Evolutionary conservation across 495 filamentous ascomycete species (phyloP).

Genomic region (Neurospora sp.): DNA sequence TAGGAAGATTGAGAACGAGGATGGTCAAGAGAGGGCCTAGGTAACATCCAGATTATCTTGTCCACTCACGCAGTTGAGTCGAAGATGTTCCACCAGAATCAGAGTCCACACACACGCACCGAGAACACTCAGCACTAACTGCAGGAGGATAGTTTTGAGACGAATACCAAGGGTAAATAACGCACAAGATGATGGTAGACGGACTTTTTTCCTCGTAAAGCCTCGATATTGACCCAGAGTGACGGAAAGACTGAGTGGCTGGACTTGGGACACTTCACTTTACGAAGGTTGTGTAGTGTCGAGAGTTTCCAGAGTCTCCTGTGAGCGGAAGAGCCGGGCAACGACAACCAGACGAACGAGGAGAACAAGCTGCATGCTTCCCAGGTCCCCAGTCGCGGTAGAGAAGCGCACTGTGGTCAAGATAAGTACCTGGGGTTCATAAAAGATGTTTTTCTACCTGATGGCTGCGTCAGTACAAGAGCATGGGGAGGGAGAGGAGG

Average conservation of each 20-base stretch:
- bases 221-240: neutral
- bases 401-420: neutral
- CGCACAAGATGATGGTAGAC: neutral
- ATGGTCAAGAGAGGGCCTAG: neutral
- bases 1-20: neutral
- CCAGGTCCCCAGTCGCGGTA: neutral
- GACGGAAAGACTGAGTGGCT: neutral
- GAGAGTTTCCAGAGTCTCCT: neutral
- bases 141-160: neutral
- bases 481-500: neutral
- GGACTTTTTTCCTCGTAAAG: neutral
- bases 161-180: neutral
- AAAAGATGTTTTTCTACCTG: neutral
- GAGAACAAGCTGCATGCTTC: neutral
- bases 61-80: neutral
- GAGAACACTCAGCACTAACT: neutral
- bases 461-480: neutral
- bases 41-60: neutral
- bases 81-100: neutral
- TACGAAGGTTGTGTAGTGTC: neutral
- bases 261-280: neutral
- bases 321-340: neutral
- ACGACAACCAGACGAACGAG: neutral
- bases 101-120: neutral
- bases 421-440: neutral